Conservation (phyloP, 192 early-diverging fungal species). For the Pilaira anomala region DNA sequence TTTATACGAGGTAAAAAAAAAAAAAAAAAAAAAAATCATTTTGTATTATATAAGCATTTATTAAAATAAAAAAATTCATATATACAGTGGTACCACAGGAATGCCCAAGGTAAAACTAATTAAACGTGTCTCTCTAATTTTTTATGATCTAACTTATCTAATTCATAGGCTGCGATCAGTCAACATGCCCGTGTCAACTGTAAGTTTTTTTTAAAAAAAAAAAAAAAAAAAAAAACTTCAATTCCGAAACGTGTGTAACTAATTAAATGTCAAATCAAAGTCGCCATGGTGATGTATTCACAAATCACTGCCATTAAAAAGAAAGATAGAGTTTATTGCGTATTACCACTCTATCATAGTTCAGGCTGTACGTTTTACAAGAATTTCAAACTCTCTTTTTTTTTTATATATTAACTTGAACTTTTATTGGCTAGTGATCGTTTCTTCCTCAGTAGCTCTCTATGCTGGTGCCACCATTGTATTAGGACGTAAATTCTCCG, state of each 20-base stretch:
- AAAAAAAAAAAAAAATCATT: not conserved
- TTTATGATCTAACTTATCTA: not conserved
- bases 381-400: not conserved
- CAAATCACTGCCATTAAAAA: slow-evolving; percentile 18
- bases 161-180: slow-evolving; percentile 41
- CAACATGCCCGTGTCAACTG: slow-evolving; percentile 43
- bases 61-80: too few species aligned
- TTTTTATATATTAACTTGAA: not conserved
- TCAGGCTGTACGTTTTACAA: slow-evolving; percentile 45
- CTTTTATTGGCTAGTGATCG: slow-evolving; percentile 21
- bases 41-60: not conserved
- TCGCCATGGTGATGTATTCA: slow-evolving; percentile 26
- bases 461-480: slow-evolving; percentile 45
- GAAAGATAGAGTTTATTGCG: slow-evolving; percentile 52
- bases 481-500: slow-evolving; percentile 54
- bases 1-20: slow-evolving; percentile 33
- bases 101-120: slow-evolving; percentile 44
- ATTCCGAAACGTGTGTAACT: slow-evolving; percentile 3
- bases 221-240: slow-evolving; percentile 7
- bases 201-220: too few species aligned
- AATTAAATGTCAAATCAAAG: slow-evolving; percentile 13
- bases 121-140: not conserved
- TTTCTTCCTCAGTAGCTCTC: slow-evolving; percentile 26
- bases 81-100: slow-evolving; percentile 58
- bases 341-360: slow-evolving; percentile 63